Evolutionary conservation across 805 yeast species (phyloP), one percentile per base, ranked within the genome.

Genomic region (Candida fluviatilis): DNA sequence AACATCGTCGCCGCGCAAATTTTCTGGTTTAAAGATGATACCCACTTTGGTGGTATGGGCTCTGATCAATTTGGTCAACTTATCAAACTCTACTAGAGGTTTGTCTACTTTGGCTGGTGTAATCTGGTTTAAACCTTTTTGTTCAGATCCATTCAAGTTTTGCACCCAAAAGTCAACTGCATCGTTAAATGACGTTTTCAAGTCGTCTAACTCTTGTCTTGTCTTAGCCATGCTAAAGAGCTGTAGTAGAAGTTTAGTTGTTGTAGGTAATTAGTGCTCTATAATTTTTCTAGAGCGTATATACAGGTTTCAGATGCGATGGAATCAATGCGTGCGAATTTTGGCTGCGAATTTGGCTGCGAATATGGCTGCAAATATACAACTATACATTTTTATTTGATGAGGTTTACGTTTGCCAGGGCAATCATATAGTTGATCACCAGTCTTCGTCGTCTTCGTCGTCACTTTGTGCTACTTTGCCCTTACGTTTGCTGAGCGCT

Each of bases 21-120:
- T 69, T 1, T 80, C 79, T 2, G 85, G 80, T 49, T 77, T 78
- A 63, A 79, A 83, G 0, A 82, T 75, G 18, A 83, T 71, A 1
- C 89, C 90, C 4, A 85, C 64, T 54, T 86, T 86, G 2, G 95
- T 87, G 2, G 82, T 69, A 54, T 85, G 89, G 1, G 95, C 89
- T 55, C 72, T 80, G 6, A 82, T 66, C 28, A 87, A 62, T 40
- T 74, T 69, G 14, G 77, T 55, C 5, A 84, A 51, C 53, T 87
- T 88, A 4, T 52, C 57, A 12, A 85, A 50, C 49, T 87, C 95
- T 4, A 60, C 64, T 6, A 77, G 47, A 3, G 86, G 82, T 5
- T 63, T 47, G 5, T 52, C 61, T 2, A 78, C 66, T 18, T 41
- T 43, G 11, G 71, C 57, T 12, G 64, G 35, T 38, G 52, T 43